Conservation (phyloP, 164 flowering plant genomes). For the Liriodendron chinense region DNA sequence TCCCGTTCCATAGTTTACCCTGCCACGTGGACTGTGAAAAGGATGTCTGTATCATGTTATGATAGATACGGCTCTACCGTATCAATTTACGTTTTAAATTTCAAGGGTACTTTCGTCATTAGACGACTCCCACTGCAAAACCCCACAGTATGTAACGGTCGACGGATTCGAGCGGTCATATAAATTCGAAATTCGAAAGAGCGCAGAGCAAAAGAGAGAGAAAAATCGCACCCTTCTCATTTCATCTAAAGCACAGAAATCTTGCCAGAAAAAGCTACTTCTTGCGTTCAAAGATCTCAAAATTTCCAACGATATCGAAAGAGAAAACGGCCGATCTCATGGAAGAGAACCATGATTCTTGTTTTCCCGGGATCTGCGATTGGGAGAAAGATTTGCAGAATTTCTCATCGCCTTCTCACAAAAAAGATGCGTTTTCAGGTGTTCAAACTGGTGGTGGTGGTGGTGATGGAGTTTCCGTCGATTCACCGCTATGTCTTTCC, state of each 20-base stretch:
- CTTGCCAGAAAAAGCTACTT: background rate
- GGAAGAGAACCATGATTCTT: slow-evolving; percentile 29
- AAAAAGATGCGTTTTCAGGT: slow-evolving; percentile 15
- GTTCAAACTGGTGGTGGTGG: slow-evolving; percentile 21
- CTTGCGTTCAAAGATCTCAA: background rate
- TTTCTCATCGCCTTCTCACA: slow-evolving; percentile 3
- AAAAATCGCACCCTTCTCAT: background rate
- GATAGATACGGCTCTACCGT: too few relatives aligned
- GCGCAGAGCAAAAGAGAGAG: background rate
- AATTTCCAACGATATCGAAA: background rate
- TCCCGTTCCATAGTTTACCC: too few relatives aligned
- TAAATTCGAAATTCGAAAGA: slow-evolving; percentile 32
- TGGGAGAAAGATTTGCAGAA: slow-evolving; percentile 26
- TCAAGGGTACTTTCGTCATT: background rate
- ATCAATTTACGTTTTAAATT: too few relatives aligned
- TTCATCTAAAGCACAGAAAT: slow-evolving; percentile 2
- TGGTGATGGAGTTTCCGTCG: slow-evolving; percentile 27
- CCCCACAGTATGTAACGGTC: slow-evolving; percentile 16
- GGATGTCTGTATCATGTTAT: too few relatives aligned
- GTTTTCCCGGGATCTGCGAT: slow-evolving; percentile 25
- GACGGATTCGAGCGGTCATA: slow-evolving; percentile 28
- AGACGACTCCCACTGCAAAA: background rate
- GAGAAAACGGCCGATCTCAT: slow-evolving; percentile 16
- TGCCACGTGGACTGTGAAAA: too few relatives aligned
- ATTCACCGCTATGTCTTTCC: slow-evolving; percentile 57